Conservation (phyloP, 768 basidiomycete genomes). For the Boletus pseudo-olivaceus region DNA sequence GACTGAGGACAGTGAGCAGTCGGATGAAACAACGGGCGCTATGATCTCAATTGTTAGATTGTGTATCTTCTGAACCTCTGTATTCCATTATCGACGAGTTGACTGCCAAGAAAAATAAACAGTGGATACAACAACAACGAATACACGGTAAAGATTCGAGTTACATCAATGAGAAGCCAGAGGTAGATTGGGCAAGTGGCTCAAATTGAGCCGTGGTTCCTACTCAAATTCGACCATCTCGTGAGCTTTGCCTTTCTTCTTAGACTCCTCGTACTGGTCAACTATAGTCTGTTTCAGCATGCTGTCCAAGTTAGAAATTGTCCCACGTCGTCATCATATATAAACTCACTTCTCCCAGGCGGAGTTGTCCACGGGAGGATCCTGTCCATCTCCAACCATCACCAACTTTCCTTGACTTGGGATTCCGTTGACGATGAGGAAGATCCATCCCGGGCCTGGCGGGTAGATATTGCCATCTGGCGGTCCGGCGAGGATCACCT, state of each 20-base stretch:
- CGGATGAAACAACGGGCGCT: conserved; percentile 91
- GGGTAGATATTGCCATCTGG: conserved; percentile 66
- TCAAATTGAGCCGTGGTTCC: background rate
- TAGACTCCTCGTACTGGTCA: conserved; percentile 48
- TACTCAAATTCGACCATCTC: conserved; percentile 10
- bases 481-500: conserved; percentile 60
- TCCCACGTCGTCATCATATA: background rate
- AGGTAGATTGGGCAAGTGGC: background rate
- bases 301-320: conserved; percentile 30
- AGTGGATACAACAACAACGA: background rate
- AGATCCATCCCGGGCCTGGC: conserved; percentile 79
- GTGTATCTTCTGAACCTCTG: conserved; percentile 4
- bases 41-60: conserved; percentile 33
- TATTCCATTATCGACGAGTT: conserved; percentile 9
- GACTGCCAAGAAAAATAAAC: conserved; percentile 3
- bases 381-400: conserved; percentile 65
- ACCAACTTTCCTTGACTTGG: conserved; percentile 61
- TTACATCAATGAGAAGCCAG: background rate
- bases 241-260: conserved; percentile 26
- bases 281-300: conserved; percentile 45
- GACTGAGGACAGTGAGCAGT: conserved; percentile 85
- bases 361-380: conserved; percentile 53
- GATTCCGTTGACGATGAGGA: conserved; percentile 60
- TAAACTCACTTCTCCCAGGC: conserved; percentile 58
- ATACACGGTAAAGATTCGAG: background rate